Conservation (phyloP, 176 grass and related monocot genomes). For the Eleusine indica region DNA sequence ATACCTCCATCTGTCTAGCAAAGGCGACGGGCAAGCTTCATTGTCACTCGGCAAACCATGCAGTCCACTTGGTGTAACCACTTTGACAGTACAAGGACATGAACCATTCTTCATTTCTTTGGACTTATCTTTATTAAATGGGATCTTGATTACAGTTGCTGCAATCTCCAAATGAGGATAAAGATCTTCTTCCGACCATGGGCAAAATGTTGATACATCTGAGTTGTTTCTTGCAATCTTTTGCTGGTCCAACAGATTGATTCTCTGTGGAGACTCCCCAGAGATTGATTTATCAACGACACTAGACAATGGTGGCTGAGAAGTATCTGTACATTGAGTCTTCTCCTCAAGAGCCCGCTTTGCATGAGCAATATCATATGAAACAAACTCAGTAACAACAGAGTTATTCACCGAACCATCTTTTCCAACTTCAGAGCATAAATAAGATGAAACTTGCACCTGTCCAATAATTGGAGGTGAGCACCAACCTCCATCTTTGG, state of each 20-base stretch:
- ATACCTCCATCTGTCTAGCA: slow-evolving; percentile 92
- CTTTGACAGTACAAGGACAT: slow-evolving; percentile 54
- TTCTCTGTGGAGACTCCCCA: slow-evolving; percentile 27
- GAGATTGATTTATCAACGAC: slow-evolving; percentile 7
- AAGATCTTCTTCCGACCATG: slow-evolving; percentile 73
- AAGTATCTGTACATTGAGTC: slow-evolving; percentile 48
- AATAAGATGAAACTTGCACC: slow-evolving; percentile 83
- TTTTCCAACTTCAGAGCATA: slow-evolving; percentile 80
- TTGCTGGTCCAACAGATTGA: slow-evolving; percentile 30
- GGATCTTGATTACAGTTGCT: slow-evolving; percentile 69
- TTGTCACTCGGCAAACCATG: slow-evolving; percentile 69
- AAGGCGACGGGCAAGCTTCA: slow-evolving; percentile 59
- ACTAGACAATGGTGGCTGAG: slow-evolving; percentile 10
- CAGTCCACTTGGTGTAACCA: slow-evolving; percentile 67
- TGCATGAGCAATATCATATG: slow-evolving; percentile 83
- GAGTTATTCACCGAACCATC: slow-evolving; percentile 68
- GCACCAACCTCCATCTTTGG: slow-evolving; percentile 52
- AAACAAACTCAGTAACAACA: slow-evolving; percentile 71
- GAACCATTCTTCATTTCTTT: slow-evolving; percentile 45
- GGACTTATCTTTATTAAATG: slow-evolving; percentile 63
- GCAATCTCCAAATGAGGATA: slow-evolving; percentile 88
- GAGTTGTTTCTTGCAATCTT: slow-evolving; percentile 47
- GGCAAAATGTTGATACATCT: slow-evolving; percentile 65
- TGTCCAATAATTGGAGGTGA: slow-evolving; percentile 70
- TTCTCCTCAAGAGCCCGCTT: slow-evolving; percentile 64